Conservation (phyloP, 305 asterid species). For the Solanum chacoense region DNA sequence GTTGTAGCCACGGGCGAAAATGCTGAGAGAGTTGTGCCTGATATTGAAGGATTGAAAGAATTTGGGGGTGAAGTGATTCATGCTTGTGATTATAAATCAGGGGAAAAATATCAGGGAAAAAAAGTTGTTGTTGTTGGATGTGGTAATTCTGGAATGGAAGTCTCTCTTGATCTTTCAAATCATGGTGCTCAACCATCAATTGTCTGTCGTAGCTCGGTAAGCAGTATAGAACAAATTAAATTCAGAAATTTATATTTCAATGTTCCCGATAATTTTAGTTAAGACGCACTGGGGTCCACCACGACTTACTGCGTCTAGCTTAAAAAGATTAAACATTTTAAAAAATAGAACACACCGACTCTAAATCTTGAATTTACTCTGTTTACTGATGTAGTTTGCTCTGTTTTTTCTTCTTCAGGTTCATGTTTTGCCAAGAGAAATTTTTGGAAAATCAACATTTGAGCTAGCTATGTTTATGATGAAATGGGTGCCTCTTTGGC, state of each 20-base stretch:
- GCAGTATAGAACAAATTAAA: too few relatives aligned
- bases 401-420: constrained; percentile 26
- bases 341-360: not conserved
- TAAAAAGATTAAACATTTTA: not conserved
- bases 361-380: not conserved
- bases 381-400: not conserved
- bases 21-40: constrained; percentile 45
- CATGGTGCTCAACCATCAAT: constrained; percentile 46
- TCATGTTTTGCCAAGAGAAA: constrained; percentile 57
- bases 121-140: constrained; percentile 54
- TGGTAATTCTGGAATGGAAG: constrained; percentile 69
- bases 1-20: constrained; percentile 67
- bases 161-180: constrained; percentile 52
- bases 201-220: constrained; percentile 52
- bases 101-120: constrained; percentile 34
- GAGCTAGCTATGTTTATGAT: constrained; percentile 47
- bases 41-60: constrained; percentile 38
- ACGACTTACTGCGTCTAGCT: not conserved
- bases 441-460: constrained; percentile 54
- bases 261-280: not conserved
- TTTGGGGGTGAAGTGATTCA: constrained; percentile 52
- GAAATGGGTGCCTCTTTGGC: constrained; percentile 58
- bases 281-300: not conserved
- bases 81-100: constrained; percentile 52
- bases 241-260: too few relatives aligned